phyloP scores from a whole-genome alignment of 805 yeast species.

The Candida easanensis region DNA sequence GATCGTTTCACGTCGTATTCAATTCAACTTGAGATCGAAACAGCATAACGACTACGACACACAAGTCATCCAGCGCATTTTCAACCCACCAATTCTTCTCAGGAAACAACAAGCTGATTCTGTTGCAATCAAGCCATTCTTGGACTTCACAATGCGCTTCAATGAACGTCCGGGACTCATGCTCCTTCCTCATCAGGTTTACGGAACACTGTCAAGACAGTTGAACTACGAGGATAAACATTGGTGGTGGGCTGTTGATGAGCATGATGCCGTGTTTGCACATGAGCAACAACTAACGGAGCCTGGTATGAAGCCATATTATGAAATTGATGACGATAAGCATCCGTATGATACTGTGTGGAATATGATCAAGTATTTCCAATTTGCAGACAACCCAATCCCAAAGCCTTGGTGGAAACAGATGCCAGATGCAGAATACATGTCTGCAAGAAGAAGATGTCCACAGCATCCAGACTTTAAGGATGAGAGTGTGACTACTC shows the following conservation, averaged over 20 bases:
- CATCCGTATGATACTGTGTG: constrained; percentile 20
- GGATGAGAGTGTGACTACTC: neutral
- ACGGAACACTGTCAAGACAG: constrained; percentile 53
- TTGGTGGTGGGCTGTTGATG: constrained; percentile 39
- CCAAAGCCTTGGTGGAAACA: constrained; percentile 59
- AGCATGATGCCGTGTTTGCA: constrained; percentile 38
- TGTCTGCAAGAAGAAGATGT: constrained; percentile 20
- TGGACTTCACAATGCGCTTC: constrained; percentile 5
- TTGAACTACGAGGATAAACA: constrained; percentile 37
- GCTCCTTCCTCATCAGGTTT: constrained; percentile 47
- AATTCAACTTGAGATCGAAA: constrained; percentile 27
- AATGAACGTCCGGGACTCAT: constrained; percentile 26
- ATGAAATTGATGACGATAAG: constrained; percentile 16
- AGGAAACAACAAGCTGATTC: constrained; percentile 10
- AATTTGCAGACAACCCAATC: constrained; percentile 64
- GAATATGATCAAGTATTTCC: constrained; percentile 43
- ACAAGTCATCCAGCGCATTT: constrained; percentile 45
- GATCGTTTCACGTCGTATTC: constrained; percentile 21
- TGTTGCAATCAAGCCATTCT: neutral
- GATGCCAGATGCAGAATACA: constrained; percentile 10
- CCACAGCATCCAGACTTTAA: constrained; percentile 16
- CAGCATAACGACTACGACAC: constrained; percentile 45
- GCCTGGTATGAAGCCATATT: constrained; percentile 17
- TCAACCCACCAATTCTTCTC: constrained; percentile 23
- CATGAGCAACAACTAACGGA: constrained; percentile 18